Conservation (phyloP, 2,329 filamentous ascomycete genomes). For the Exutisphaerella laricina region DNA sequence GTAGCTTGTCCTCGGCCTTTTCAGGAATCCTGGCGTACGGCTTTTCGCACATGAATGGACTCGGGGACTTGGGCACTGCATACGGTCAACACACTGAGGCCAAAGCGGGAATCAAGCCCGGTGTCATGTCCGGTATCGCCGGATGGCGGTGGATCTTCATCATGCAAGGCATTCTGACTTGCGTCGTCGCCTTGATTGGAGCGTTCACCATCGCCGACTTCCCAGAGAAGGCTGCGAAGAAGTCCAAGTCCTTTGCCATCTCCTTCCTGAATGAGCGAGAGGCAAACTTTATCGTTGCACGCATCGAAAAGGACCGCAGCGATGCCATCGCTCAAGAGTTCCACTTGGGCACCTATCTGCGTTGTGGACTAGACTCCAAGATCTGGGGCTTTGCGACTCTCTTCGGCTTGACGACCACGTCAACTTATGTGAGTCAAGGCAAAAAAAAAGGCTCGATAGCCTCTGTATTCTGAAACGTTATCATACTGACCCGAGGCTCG, state of each 20-base stretch:
- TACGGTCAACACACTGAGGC: conserved; percentile 31
- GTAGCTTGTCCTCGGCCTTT: conserved; percentile 44
- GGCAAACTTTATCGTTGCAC: conserved; percentile 45
- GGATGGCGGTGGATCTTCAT: conserved; percentile 46
- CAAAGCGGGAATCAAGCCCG: conserved; percentile 21
- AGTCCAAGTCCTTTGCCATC: conserved; percentile 30
- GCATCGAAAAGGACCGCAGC: conserved; percentile 49
- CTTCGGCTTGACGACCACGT: conserved; percentile 54
- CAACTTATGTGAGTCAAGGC: too few species aligned
- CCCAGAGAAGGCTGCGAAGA: conserved; percentile 37
- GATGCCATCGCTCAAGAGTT: conserved; percentile 49
- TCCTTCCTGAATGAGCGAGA: conserved; percentile 45
- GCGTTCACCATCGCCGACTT: conserved; percentile 45
- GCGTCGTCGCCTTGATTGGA: conserved; percentile 36
- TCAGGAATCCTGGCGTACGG: conserved; percentile 41
- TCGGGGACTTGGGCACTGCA: conserved; percentile 31
- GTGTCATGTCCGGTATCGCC: conserved; percentile 34
- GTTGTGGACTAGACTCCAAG: conserved; percentile 44
- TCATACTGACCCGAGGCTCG: too few species aligned
- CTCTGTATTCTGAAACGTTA: too few species aligned
- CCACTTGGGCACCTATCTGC: conserved; percentile 33
- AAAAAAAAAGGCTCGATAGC: too few species aligned
- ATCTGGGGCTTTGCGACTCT: conserved; percentile 52
- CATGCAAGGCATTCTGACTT: conserved; percentile 40
- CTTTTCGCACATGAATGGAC: conserved; percentile 43